Conservation (phyloP, 345 rosid genomes). For the Mangifera indica region DNA sequence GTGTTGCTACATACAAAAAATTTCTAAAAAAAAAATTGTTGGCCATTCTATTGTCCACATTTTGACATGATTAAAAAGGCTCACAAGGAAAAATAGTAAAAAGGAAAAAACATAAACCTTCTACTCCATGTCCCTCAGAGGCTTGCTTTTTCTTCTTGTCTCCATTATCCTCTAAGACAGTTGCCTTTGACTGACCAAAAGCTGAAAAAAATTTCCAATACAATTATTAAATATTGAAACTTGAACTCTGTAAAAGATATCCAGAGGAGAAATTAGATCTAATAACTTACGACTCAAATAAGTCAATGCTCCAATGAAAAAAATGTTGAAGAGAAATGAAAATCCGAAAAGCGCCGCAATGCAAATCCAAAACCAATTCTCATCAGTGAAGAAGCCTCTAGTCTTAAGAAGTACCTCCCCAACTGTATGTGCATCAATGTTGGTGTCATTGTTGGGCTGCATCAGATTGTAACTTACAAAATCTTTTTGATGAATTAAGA, state of each 20-base stretch:
- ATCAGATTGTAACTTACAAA: conserved; percentile 21
- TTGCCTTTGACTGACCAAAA: conserved; percentile 52
- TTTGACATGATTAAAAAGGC: neutral
- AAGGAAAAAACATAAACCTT: conserved; percentile 45
- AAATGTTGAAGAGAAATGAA: conserved; percentile 71
- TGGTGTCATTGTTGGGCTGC: conserved; percentile 56
- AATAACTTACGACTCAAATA: conserved; percentile 70
- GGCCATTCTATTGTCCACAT: too few species aligned
- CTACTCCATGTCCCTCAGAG: conserved; percentile 19
- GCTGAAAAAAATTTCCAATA: conserved; percentile 44
- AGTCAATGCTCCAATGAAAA: conserved; percentile 64
- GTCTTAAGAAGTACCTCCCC: conserved; percentile 64
- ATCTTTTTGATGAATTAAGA: conserved; percentile 8
- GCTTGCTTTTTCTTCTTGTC: conserved; percentile 28
- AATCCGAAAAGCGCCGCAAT: conserved; percentile 71
- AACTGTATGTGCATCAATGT: conserved; percentile 50
- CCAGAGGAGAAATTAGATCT: neutral
- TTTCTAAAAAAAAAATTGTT: too few species aligned
- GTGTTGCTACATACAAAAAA: too few species aligned
- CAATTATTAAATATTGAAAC: conserved; percentile 15
- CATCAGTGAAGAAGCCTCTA: conserved; percentile 65
- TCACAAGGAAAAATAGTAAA: neutral
- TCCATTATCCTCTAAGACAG: conserved; percentile 44
- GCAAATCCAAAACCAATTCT: conserved; percentile 80
- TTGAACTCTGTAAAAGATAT: neutral